Evolutionary conservation across 495 filamentous ascomycete genomes (phyloP).

Genomic region (Xylaria castorea): DNA sequence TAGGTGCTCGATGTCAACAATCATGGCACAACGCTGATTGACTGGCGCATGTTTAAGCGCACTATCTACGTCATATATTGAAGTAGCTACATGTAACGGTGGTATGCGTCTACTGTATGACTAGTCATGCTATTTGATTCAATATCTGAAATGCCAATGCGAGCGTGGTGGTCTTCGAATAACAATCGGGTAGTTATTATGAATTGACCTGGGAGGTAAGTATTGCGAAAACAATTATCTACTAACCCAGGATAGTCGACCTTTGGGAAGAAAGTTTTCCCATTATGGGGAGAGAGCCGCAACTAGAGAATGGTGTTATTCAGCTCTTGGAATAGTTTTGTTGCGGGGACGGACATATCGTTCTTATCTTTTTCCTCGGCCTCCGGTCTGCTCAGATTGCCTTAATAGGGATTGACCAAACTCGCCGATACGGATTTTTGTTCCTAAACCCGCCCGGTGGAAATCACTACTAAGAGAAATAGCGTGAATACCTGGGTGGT

Average conservation of each 20-base stretch:
- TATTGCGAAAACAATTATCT: background rate
- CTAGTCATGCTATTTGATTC: background rate
- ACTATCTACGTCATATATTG: background rate
- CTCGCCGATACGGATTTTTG: background rate
- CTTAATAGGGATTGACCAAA: background rate
- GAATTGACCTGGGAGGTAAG: background rate
- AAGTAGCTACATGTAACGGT: background rate
- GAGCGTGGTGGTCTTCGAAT: background rate
- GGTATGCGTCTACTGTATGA: background rate
- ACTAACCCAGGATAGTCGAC: background rate
- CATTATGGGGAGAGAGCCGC: background rate
- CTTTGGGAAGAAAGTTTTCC: background rate
- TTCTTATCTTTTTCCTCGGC: background rate
- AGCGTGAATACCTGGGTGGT: background rate
- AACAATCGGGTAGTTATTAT: background rate
- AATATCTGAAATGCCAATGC: background rate
- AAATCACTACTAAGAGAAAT: background rate
- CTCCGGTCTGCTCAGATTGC: background rate
- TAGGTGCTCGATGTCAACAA: background rate
- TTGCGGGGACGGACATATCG: background rate
- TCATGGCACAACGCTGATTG: background rate
- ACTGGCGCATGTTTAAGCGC: background rate
- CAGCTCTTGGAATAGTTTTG: background rate
- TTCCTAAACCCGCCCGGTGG: slow-evolving; percentile 11
- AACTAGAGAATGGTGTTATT: background rate